Evolutionary conservation across 1,284 basidiomycete genomes (phyloP).

Genomic region (Fistulinella cinereoalba): DNA sequence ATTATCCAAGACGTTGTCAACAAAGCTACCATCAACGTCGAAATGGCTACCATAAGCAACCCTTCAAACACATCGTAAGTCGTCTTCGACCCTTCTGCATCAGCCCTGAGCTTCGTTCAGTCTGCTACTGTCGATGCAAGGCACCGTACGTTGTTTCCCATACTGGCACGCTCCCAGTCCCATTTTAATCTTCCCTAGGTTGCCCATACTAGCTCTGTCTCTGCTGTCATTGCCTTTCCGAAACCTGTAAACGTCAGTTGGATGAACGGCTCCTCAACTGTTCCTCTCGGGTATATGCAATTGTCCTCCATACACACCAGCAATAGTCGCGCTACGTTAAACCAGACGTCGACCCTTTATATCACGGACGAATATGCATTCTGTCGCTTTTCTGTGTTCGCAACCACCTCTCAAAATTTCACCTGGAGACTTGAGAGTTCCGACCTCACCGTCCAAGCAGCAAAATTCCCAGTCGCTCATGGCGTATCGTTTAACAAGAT

Average conservation of each 20-base stretch:
- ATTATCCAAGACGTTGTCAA: slow-evolving; percentile 63
- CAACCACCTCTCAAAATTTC: slow-evolving; percentile 69
- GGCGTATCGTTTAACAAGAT: slow-evolving; percentile 62
- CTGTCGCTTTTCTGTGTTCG: slow-evolving; percentile 49
- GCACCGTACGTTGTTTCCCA: slow-evolving; percentile 33
- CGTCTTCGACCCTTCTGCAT: neutral
- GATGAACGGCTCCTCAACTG: slow-evolving; percentile 45
- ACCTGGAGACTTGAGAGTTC: slow-evolving; percentile 66
- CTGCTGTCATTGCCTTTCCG: slow-evolving; percentile 56
- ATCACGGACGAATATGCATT: slow-evolving; percentile 56
- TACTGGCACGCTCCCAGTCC: neutral
- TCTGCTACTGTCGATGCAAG: slow-evolving; percentile 49
- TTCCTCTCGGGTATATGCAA: slow-evolving; percentile 49
- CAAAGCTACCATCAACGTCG: slow-evolving; percentile 48
- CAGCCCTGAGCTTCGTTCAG: slow-evolving; percentile 28
- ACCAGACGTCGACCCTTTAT: slow-evolving; percentile 55
- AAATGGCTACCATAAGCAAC: slow-evolving; percentile 46
- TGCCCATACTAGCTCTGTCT: slow-evolving; percentile 57
- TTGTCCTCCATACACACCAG: slow-evolving; percentile 46
- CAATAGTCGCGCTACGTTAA: slow-evolving; percentile 53
- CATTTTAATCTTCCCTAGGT: slow-evolving; percentile 41
- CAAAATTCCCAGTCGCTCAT: slow-evolving; percentile 62
- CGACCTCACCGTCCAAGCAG: slow-evolving; percentile 62
- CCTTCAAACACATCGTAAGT: slow-evolving; percentile 55
- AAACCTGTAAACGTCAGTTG: slow-evolving; percentile 53